These are phyloP conservation scores for Neovahlkampfia damariscottae DNA, from an alignment of 78 protist species.

Conservation along the genomic window DNA sequence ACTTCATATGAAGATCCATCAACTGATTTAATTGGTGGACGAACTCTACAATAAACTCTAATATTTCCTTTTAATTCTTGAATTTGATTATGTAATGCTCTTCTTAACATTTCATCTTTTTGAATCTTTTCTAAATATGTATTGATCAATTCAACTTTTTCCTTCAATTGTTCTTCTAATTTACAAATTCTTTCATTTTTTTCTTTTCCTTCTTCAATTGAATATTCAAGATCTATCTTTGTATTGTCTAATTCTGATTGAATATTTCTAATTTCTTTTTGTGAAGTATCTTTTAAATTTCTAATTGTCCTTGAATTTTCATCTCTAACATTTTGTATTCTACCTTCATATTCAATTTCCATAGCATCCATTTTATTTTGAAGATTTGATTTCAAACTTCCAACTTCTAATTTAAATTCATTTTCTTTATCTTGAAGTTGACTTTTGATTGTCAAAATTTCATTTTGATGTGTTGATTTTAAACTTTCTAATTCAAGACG, in stretches of 20 bases:
- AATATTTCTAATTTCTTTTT: neutral
- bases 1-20: neutral
- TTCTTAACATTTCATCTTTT: neutral
- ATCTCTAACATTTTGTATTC: no score
- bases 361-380: no score
- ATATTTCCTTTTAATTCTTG: slow-evolving; percentile 73
- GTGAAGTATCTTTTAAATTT: no score
- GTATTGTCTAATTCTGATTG: neutral
- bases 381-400: no score
- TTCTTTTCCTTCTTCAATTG: neutral
- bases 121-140: neutral
- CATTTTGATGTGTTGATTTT: no score
- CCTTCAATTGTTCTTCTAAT: neutral
- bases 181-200: neutral
- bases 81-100: slow-evolving; percentile 14
- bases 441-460: no score
- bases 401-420: no score
- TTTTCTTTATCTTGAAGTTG: no score
- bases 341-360: no score
- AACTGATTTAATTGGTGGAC: slow-evolving; percentile 31
- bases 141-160: neutral
- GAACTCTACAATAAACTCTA: slow-evolving; percentile 66
- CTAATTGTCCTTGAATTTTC: no score
- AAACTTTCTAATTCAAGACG: no score
- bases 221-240: neutral